Conservation (phyloP, 2,329 filamentous ascomycete genomes). For the Ophidiomyces ophidiicola region DNA sequence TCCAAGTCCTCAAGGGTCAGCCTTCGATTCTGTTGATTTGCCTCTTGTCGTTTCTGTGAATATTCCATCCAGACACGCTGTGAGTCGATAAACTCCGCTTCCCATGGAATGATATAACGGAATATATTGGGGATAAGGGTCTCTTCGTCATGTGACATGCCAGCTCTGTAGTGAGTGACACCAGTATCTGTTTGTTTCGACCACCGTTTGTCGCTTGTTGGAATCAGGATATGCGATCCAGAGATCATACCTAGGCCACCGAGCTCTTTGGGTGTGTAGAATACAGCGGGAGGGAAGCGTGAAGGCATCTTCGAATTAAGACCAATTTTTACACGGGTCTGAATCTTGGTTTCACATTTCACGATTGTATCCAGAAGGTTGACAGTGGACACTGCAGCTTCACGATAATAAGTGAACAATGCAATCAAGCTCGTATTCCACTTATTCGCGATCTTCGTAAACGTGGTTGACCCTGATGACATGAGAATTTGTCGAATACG, state of each 20-base stretch:
- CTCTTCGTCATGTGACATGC: constrained; percentile 97
- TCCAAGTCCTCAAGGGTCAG: constrained; percentile 92
- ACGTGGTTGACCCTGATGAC: constrained; percentile 98
- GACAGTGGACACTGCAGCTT: constrained; percentile 91
- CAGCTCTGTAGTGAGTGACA: constrained; percentile 89
- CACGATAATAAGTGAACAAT: constrained; percentile 95
- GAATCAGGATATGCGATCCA: constrained; percentile 93
- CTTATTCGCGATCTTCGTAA: constrained; percentile 99
- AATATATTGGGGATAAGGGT: constrained; percentile 98
- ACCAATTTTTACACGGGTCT: constrained; percentile 96
- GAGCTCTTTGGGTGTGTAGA: constrained; percentile 96
- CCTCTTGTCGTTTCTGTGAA: constrained; percentile 92
- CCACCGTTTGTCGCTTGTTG: constrained; percentile 94
- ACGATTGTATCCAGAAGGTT: constrained; percentile 92
- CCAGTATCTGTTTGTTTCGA: constrained; percentile 96
- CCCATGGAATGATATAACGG: constrained; percentile 98
- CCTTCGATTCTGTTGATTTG: constrained; percentile 91
- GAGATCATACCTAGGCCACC: constrained; percentile 98
- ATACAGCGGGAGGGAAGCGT: constrained; percentile 93
- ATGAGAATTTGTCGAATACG: constrained; percentile 96
- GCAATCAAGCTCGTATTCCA: constrained; percentile 98
- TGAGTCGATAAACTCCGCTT: constrained; percentile 96
- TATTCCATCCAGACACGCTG: constrained; percentile 99
- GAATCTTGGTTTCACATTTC: constrained; percentile 98
- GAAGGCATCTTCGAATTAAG: constrained; percentile 99